These are phyloP conservation scores for Scenedesmus sp. DNA, from an alignment of 163 green algal species.

Conservation along the genomic window DNA sequence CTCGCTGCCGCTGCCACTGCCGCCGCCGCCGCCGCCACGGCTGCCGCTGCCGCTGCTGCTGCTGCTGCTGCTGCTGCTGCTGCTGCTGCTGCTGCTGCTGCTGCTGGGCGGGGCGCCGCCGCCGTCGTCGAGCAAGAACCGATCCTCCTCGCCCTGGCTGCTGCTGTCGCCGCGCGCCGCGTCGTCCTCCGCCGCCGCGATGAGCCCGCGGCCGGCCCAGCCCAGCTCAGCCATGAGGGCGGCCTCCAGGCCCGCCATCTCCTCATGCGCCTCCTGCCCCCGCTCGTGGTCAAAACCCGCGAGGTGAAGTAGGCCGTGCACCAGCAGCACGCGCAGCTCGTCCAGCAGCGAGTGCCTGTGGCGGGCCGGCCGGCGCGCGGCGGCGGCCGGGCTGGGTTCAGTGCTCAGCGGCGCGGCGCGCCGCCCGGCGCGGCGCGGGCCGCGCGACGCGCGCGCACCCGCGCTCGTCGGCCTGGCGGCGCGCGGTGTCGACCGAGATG, in stretches of 20 bases:
- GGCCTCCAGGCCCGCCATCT: conserved; percentile 88
- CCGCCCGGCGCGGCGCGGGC: too few relatives aligned
- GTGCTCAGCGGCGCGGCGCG: too few relatives aligned
- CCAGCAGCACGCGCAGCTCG: conserved; percentile 93
- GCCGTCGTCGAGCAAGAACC: neutral
- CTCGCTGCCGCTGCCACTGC: neutral
- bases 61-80: neutral
- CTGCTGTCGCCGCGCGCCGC: conserved; percentile 12
- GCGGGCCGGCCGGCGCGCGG: too few relatives aligned
- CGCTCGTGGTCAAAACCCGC: conserved; percentile 90
- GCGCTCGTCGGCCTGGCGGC: conserved; percentile 85
- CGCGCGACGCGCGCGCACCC: conserved; percentile 51
- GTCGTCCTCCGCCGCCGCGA: conserved; percentile 43
- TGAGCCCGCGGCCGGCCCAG: conserved; percentile 85
- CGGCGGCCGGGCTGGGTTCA: too few relatives aligned
- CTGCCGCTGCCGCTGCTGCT: neutral
- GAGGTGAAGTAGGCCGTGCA: conserved; percentile 96
- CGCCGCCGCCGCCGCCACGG: neutral
- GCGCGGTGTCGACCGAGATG: conserved; percentile 94
- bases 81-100: conserved; percentile 3
- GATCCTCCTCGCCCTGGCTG: conserved; percentile 23
- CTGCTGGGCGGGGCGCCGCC: conserved; percentile 15
- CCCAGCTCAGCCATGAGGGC: conserved; percentile 75
- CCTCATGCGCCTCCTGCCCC: conserved; percentile 57
- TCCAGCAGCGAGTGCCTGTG: conserved; percentile 79